Evolutionary conservation across 352 stramenopile species (phyloP), one percentile per base, ranked within the genome.

Genomic region (Phytophthora ramorum): DNA sequence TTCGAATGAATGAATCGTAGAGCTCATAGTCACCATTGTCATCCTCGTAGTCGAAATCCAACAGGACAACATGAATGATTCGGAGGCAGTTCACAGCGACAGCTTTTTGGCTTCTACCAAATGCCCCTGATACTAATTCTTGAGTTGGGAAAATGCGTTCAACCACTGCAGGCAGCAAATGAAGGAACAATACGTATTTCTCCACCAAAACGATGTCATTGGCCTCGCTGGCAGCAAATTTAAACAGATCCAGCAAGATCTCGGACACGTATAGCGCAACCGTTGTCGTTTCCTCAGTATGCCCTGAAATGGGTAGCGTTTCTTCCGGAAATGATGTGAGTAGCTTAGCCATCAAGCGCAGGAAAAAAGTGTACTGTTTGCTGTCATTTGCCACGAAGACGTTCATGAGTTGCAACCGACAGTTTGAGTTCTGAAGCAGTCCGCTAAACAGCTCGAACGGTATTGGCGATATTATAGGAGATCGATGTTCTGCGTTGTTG

Each of bases 331-430:
- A 91, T 7, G 76, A 68, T 3, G 69, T 63, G 4, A 92, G 67
- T 35, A 93, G 60, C 60, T 87, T 92, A 8, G 77, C 56, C 79
- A 90, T 90, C 14, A 91, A 34, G 0, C 80, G 81, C 19, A 92
- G 48, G 57, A 93, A 92, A 69, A 90, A 90, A 0, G 79, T 78
- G 40, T 78, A 91, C 49, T 91, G 81, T 22, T 85, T 86, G 52
- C 64, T 73, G 61, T 85, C 71, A 24, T 89, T 91, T 34, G 51
- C 62, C 16, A 86, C 40, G 51, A 92, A 92, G 35, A 89, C 89
- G 30, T 63, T 53, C 12, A 88, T 55, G 7, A 93, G 45, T 44
- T 92, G 85, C 3, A 68, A 49, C 35, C 74, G 66, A 50, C 85
- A 92, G 10, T 81, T 81, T 22, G 71, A 48, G 45, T 86, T 79